A percentile compares a stretch with the other conserved stretches of the same genome.
phyloP scores from a whole-genome alignment of 306 rosid genomes.

The Quercus parvula region DNA sequence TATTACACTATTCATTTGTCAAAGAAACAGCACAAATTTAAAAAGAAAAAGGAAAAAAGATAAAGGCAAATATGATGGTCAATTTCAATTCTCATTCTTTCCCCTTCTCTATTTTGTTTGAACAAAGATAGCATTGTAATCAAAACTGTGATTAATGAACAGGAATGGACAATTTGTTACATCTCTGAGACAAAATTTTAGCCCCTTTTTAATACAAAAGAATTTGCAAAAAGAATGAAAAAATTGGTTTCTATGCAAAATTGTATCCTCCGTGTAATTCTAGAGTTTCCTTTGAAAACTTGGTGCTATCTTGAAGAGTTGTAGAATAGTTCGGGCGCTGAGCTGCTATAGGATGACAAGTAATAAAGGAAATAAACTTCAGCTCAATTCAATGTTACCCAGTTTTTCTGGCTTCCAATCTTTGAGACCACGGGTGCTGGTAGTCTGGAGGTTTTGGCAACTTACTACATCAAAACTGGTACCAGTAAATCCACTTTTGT shows the following conservation, averaged over 20 bases:
- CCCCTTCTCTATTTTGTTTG: conserved; percentile 10
- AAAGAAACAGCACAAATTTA: not conserved
- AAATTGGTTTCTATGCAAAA: conserved; percentile 11
- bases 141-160: conserved; percentile 16
- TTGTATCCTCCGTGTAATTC: conserved; percentile 15
- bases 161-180: conserved; percentile 21
- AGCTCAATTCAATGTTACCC: conserved; percentile 16
- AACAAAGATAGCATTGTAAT: conserved; percentile 16
- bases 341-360: conserved; percentile 12
- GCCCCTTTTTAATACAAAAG: conserved; percentile 17
- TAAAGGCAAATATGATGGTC: not conserved
- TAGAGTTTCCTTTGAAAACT: conserved; percentile 24
- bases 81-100: not conserved
- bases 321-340: conserved; percentile 4
- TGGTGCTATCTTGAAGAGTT: conserved; percentile 18
- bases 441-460: not conserved
- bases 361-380: conserved; percentile 14
- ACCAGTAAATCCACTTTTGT: not conserved
- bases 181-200: conserved; percentile 27
- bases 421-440: not conserved
- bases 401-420: conserved; percentile 2
- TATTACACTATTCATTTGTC: not conserved
- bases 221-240: conserved; percentile 25
- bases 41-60: not conserved
- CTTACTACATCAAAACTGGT: not conserved